phyloP scores from a whole-genome alignment of 106 monocot genomes.

The Hemerocallis citrina region DNA sequence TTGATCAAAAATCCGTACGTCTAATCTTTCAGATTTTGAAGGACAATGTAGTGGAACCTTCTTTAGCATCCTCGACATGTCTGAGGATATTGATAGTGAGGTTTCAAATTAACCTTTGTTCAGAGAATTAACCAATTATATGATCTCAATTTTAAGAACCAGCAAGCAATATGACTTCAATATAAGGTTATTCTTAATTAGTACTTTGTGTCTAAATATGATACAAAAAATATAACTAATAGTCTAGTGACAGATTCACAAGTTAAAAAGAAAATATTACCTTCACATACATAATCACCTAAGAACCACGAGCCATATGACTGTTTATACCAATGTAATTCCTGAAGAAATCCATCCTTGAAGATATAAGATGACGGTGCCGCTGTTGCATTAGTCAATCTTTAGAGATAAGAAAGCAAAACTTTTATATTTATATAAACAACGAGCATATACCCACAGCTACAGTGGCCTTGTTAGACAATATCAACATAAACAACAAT shows the following conservation, averaged over 20 bases:
- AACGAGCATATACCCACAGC: too few species aligned
- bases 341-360: constrained; percentile 47
- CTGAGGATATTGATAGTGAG: neutral
- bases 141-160: neutral
- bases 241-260: neutral
- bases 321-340: constrained; percentile 92
- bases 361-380: constrained; percentile 42
- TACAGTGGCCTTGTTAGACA: too few species aligned
- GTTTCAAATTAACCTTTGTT: neutral
- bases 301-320: constrained; percentile 87
- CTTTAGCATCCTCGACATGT: neutral
- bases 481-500: too few species aligned
- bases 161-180: neutral
- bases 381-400: constrained; percentile 27
- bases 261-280: constrained; percentile 15
- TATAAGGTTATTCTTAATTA: neutral
- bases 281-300: constrained; percentile 89
- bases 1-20: too few species aligned
- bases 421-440: too few species aligned
- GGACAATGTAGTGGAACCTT: neutral
- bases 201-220: neutral
- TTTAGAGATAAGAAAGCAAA: neutral
- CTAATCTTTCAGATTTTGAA: neutral
- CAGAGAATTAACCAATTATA: neutral
- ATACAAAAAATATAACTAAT: neutral